A percentile compares a stretch with the other conserved stretches of the same genome.
These are phyloP conservation scores for Ceratobasidium theobromae DNA, from an alignment of 1,284 basidiomycete genomes.

Conservation along the genomic window DNA sequence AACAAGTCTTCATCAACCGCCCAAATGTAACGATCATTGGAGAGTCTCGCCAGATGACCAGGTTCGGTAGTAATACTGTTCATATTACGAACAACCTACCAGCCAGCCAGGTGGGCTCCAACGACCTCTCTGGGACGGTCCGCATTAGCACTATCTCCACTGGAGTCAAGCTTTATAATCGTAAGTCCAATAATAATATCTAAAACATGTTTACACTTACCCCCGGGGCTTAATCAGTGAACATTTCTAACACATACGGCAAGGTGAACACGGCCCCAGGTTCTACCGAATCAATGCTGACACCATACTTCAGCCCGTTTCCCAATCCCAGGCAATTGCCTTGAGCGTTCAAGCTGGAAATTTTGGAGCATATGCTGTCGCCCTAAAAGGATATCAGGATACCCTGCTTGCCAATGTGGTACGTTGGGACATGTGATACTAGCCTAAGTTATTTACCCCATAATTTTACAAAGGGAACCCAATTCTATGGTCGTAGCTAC, in stretches of 20 bases:
- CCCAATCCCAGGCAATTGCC: slow-evolving; percentile 38
- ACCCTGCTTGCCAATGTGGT: slow-evolving; percentile 29
- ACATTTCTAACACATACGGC: slow-evolving; percentile 37
- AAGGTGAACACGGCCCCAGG: neutral
- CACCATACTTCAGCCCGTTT: slow-evolving; percentile 15
- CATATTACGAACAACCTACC: slow-evolving; percentile 34
- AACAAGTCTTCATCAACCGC: slow-evolving; percentile 31
- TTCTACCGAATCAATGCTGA: neutral
- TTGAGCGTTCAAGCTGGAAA: slow-evolving; percentile 35
- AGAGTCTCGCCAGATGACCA: slow-evolving; percentile 31
- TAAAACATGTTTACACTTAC: neutral
- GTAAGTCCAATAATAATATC: neutral
- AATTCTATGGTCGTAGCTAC: slow-evolving; percentile 36
- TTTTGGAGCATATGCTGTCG: slow-evolving; percentile 29
- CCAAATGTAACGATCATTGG: slow-evolving; percentile 36
- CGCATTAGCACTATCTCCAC: slow-evolving; percentile 31
- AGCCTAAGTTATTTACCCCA: neutral
- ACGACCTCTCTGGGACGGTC: slow-evolving; percentile 37
- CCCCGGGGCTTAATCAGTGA: slow-evolving; percentile 24
- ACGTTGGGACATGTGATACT: neutral
- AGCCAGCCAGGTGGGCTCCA: slow-evolving; percentile 34
- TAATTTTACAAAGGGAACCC: slow-evolving; percentile 30
- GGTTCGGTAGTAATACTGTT: slow-evolving; percentile 34
- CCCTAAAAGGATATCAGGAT: slow-evolving; percentile 29
- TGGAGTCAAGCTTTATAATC: slow-evolving; percentile 34